A percentile compares a stretch with the other conserved stretches of the same genome.
phyloP scores from a whole-genome alignment of 768 basidiomycete species.

The Tulasnella sp. region DNA sequence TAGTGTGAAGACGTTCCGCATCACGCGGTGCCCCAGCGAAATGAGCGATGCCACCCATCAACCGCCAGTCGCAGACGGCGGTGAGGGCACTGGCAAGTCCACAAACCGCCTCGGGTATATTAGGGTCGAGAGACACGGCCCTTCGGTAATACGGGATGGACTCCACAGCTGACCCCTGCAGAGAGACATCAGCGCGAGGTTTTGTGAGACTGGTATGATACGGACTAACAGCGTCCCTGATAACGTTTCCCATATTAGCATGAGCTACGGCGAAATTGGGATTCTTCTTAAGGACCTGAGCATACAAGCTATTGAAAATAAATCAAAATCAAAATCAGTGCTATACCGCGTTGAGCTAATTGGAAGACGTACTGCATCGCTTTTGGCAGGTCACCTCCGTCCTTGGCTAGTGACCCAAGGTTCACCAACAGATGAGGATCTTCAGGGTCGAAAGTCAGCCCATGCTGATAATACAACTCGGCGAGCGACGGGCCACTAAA shows the following conservation, averaged over 20 bases:
- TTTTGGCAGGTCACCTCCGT: slow-evolving; percentile 34
- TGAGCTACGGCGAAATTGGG: slow-evolving; percentile 43
- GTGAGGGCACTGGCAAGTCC: slow-evolving; percentile 38
- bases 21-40: slow-evolving; percentile 19
- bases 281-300: slow-evolving; percentile 32
- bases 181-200: neutral
- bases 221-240: slow-evolving; percentile 38
- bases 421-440: slow-evolving; percentile 44
- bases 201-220: neutral
- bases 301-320: slow-evolving; percentile 32
- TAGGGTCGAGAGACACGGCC: slow-evolving; percentile 34
- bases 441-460: slow-evolving; percentile 35
- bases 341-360: too few relatives aligned
- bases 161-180: slow-evolving; percentile 37
- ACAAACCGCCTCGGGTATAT: slow-evolving; percentile 39
- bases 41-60: slow-evolving; percentile 30
- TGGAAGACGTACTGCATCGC: slow-evolving; percentile 32
- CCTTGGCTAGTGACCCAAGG: slow-evolving; percentile 41
- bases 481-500: slow-evolving; percentile 25
- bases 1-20: neutral
- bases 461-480: slow-evolving; percentile 36
- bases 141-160: slow-evolving; percentile 38
- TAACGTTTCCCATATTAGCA: slow-evolving; percentile 41
- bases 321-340: too few relatives aligned
- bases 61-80: slow-evolving; percentile 40